Base-by-base conservation (phyloP, 192 early-diverging fungal genomes). In the Dissophora globulifera region DNA sequence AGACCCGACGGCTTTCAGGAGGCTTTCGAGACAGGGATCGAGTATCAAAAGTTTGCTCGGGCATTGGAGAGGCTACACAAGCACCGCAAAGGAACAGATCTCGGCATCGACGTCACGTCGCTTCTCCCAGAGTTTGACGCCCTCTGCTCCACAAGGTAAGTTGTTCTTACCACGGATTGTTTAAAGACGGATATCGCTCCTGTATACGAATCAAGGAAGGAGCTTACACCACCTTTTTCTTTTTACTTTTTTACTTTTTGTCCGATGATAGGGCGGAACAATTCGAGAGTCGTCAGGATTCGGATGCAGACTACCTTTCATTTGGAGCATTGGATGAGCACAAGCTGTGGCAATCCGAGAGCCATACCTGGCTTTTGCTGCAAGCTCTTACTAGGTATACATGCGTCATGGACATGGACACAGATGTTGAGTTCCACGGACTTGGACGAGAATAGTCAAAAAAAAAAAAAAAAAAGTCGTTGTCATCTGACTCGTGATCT, bases 351-450 rank as follows among this genome's bases (percentile, higher is more conserved):
- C 63, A 76, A 29, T 48, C 62, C 0, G 72, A 76, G 45, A 41
- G 64, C n/a, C 50, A 61, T 11, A 76, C 72, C 16, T 76, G 63
- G 63, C n/a, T 76, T 6, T 58, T 76, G 23, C 51, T 76, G 2
- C 27, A 41, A 22, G 62, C 55, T 12, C 72, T 76, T 38, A 59
- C 65, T 13, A 48, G 52, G 69, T 71, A 71, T 9, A n/a, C n/a
- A n/a, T n/a, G n/a, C n/a, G n/a, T n/a, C n/a, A 17, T 31, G 27
- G 16, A 3, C n/a, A 1, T 15, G 42, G 20, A 22, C 6, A 52
- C 1, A 11, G 43, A 15, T 17, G 11, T 29, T 29, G 2, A 29
- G 7, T 27, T 50, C 22, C 49, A 29, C 20, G 20, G 32, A 29
- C n/a, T n/a, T n/a, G n/a, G n/a, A n/a, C n/a, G n/a, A n/a, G n/a